phyloP scores from a whole-genome alignment of 805 yeast species.

The Wickerhamiella vanderwaltii region DNA sequence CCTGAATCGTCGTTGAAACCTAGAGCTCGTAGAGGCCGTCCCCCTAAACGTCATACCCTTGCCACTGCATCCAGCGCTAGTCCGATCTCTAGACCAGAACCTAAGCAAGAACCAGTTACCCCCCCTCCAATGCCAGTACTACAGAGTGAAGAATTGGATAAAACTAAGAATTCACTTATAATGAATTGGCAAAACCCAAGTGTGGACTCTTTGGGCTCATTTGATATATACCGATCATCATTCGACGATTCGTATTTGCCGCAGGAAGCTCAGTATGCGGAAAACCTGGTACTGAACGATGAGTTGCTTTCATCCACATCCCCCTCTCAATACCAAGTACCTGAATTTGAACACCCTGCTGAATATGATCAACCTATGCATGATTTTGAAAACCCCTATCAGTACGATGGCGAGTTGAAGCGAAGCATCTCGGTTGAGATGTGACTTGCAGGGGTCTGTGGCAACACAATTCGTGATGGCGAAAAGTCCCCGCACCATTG shows the following conservation, averaged over 20 bases:
- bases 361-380: slow-evolving; percentile 10
- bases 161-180: slow-evolving; percentile 8
- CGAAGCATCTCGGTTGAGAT: slow-evolving; percentile 6
- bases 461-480: too few relatives aligned
- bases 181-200: slow-evolving; percentile 8
- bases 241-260: slow-evolving; percentile 6
- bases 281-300: slow-evolving; percentile 7
- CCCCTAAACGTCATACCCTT: slow-evolving; percentile 2
- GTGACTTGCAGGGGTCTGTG: too few relatives aligned
- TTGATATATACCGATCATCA: slow-evolving; percentile 1
- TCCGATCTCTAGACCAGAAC: slow-evolving; percentile 4
- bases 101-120: slow-evolving; percentile 5
- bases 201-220: background rate
- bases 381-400: background rate
- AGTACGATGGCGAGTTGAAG: background rate
- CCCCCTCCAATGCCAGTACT: slow-evolving; percentile 4
- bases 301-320: slow-evolving; percentile 4
- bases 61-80: background rate
- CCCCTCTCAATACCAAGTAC: slow-evolving; percentile 1
- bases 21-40: slow-evolving; percentile 5
- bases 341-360: slow-evolving; percentile 8
- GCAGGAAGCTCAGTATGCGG: slow-evolving; percentile 9
- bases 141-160: slow-evolving; percentile 7
- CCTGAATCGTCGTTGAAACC: slow-evolving; percentile 2
- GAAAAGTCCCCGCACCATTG: too few relatives aligned